Base-by-base conservation (phyloP, 176 grass and related monocot species). In the Paspalum notatum region DNA sequence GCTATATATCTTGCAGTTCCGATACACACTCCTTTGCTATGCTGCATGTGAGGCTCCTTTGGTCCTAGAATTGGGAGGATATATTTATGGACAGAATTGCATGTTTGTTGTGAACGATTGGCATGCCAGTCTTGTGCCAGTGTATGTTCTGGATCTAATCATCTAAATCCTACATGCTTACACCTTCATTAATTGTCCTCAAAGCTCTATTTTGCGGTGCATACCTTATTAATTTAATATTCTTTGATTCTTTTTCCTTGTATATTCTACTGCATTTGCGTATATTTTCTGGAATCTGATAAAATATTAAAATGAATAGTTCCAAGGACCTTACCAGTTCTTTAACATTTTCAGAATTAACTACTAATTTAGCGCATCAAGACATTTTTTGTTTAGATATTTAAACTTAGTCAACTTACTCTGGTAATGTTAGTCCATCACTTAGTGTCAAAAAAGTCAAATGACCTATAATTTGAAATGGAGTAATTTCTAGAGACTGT, bases 51-150 rank as follows among this genome's bases (percentile, higher is more conserved):
- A 98, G 71, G 95, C 95, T 78, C 95, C 95, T 72, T 82, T 95
- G 77, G 80, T 98, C 21, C 95, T 98, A 79, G 84, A 92, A 89
- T 81, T 98, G 81, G 95, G 95, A 88, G 95, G 92, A 75, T 94
- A 83, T 81, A 93, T 81, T 72, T 98, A 95, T 87, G 95, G 95
- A 18, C 85, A 98, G 74, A 89, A 83, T 32, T 91, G 95, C 69
- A 89, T 98, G 81, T 98, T 98, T 85, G 71, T 95, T 77, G 92
- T 94, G 47, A 98, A 98, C 37, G 95, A 98, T 89, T 98, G 95
- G 95, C 95, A 98, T 91, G 88, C 95, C 86, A 87, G 92, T 68
- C 95, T 98, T 89, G 95, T 98, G 37, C 86, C 95, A 87, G 88
- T 94, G 95, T 98, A 98, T 52, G 83, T 80, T 85, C 4, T 75